Conservation (phyloP, 257 asterid genomes). For the Solanum bukasovii region DNA sequence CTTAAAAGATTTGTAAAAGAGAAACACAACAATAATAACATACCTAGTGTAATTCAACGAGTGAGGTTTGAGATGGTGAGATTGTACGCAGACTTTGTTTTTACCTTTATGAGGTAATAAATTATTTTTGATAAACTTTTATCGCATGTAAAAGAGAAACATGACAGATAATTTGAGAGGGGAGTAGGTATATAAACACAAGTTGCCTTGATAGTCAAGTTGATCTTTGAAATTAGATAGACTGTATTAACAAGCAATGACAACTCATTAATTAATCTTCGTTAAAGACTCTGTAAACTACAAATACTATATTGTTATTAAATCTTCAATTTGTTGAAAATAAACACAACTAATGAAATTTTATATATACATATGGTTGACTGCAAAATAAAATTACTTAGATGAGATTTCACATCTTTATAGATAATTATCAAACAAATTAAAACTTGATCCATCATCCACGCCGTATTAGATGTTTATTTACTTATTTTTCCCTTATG, state of each 20-base stretch:
- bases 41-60: no score
- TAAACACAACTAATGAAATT: neutral
- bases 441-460: neutral
- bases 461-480: neutral
- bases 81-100: neutral
- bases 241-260: neutral
- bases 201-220: neutral
- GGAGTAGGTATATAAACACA: neutral
- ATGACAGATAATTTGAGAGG: neutral
- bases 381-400: neutral
- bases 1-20: neutral
- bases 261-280: neutral
- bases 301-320: neutral
- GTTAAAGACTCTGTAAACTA: neutral
- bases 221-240: neutral
- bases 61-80: neutral
- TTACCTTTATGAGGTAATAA: neutral
- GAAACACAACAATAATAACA: neutral
- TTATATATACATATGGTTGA: neutral
- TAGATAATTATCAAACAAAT: neutral
- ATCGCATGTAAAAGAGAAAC: neutral
- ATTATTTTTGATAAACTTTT: rapidly evolving
- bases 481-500: neutral
- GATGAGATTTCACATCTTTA: neutral
- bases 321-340: neutral